Evolutionary conservation across 1,284 basidiomycete species (phyloP).

Genomic region (Leccinum pachyderme): DNA sequence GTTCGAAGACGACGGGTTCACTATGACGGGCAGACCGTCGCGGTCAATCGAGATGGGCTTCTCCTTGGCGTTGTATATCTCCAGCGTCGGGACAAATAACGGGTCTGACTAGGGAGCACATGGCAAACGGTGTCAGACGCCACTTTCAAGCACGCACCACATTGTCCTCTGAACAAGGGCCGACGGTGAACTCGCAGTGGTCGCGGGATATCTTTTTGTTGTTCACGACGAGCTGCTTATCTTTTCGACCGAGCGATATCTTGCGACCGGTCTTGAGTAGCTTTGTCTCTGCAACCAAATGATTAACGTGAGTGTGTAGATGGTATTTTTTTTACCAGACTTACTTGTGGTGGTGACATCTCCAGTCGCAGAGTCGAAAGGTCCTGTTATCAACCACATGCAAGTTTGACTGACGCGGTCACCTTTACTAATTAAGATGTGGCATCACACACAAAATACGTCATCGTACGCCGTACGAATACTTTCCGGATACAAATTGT

Average conservation of each 20-base stretch:
- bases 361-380: slow-evolving; percentile 24
- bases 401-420: no score
- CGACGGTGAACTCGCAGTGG: slow-evolving; percentile 56
- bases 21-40: slow-evolving; percentile 24
- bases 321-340: not conserved
- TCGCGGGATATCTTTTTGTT: slow-evolving; percentile 61
- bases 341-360: slow-evolving; percentile 25
- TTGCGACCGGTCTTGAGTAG: slow-evolving; percentile 55
- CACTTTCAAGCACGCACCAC: slow-evolving; percentile 41
- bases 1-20: slow-evolving; percentile 32
- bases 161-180: slow-evolving; percentile 46
- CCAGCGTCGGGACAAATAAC: slow-evolving; percentile 39
- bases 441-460: slow-evolving; percentile 25
- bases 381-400: slow-evolving; percentile 32
- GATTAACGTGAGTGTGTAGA: not conserved
- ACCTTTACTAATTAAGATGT: no score
- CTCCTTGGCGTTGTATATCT: slow-evolving; percentile 45
- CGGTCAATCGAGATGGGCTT: slow-evolving; percentile 43
- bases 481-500: slow-evolving; percentile 55
- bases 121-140: not conserved
- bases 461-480: slow-evolving; percentile 60
- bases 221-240: slow-evolving; percentile 47
- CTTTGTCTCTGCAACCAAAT: slow-evolving; percentile 48
- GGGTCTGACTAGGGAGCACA: slow-evolving; percentile 38
- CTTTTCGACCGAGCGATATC: slow-evolving; percentile 56